These are phyloP conservation scores for Isatis tinctoria DNA, from an alignment of 345 rosid genomes.

Conservation along the genomic window DNA sequence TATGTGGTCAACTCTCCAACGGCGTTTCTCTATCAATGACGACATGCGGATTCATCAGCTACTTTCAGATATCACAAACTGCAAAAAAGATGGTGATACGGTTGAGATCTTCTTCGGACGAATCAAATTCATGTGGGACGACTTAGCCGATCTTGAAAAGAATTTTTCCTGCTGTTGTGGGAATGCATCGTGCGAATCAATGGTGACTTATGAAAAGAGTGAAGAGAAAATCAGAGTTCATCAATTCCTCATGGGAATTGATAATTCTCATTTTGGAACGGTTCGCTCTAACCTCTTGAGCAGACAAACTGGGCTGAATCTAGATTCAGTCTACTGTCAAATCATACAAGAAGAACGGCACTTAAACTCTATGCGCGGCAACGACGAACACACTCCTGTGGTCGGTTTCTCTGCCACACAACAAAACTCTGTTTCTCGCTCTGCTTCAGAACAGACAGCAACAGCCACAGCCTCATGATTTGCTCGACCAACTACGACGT, in stretches of 20 bases:
- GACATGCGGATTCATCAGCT: too few species aligned
- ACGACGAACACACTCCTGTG: background rate
- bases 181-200: fast-evolving
- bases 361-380: background rate
- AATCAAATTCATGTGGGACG: too few species aligned
- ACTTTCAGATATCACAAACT: too few species aligned
- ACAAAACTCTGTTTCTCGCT: background rate
- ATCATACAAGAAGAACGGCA: background rate
- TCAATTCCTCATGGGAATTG: background rate
- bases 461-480: background rate
- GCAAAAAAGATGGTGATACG: too few species aligned
- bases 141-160: too few species aligned
- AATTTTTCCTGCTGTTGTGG: background rate
- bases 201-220: background rate
- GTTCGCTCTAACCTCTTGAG: background rate
- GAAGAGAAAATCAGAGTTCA: background rate
- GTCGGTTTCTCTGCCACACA: background rate
- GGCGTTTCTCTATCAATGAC: too few species aligned
- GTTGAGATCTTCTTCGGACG: too few species aligned
- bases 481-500: too few species aligned
- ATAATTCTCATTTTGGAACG: background rate
- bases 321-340: background rate
- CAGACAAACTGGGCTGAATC: fast-evolving
- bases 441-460: background rate
- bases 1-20: too few species aligned